These are phyloP conservation scores for Monocercomonoides exilis DNA, from an alignment of 78 protist species.

Conservation along the genomic window DNA sequence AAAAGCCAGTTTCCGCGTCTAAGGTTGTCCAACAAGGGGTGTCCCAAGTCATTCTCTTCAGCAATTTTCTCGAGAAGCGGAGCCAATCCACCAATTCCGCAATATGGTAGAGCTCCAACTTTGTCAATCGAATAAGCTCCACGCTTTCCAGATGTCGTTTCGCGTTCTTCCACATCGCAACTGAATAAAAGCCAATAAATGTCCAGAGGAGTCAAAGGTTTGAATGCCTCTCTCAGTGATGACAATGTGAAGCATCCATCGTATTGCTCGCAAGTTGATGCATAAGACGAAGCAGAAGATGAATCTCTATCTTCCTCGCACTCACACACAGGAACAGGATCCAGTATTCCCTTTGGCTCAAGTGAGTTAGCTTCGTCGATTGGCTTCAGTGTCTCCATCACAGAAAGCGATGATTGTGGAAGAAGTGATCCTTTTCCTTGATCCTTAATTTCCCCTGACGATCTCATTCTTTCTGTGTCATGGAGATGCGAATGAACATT, in stretches of 20 bases:
- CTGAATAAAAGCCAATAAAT: not conserved
- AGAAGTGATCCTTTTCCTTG: not conserved
- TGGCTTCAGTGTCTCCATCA: not conserved
- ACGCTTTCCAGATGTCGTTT: not conserved
- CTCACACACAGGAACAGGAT: too few species aligned
- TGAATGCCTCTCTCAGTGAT: not conserved
- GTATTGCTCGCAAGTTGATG: too few species aligned
- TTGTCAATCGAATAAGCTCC: not conserved
- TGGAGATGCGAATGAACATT: not conserved
- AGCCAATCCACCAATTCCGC: not conserved
- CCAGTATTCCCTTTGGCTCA: not conserved
- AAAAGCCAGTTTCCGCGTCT: slow-evolving; percentile 69
- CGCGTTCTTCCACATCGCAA: not conserved
- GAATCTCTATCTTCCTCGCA: not conserved
- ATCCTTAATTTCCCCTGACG: not conserved
- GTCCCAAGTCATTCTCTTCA: slow-evolving; percentile 49
- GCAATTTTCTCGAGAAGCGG: not conserved
- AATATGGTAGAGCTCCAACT: not conserved
- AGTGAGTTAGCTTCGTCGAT: not conserved
- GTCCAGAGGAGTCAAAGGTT: not conserved
- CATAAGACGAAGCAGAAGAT: not conserved
- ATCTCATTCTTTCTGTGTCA: not conserved
- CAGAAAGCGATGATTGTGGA: not conserved
- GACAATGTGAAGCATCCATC: not conserved
- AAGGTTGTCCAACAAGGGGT: slow-evolving; percentile 54